Evolutionary conservation across 176 grass and related monocot genomes (phyloP), one percentile per base, ranked within the genome.

Genomic region (Bothriochloa decipiens): DNA sequence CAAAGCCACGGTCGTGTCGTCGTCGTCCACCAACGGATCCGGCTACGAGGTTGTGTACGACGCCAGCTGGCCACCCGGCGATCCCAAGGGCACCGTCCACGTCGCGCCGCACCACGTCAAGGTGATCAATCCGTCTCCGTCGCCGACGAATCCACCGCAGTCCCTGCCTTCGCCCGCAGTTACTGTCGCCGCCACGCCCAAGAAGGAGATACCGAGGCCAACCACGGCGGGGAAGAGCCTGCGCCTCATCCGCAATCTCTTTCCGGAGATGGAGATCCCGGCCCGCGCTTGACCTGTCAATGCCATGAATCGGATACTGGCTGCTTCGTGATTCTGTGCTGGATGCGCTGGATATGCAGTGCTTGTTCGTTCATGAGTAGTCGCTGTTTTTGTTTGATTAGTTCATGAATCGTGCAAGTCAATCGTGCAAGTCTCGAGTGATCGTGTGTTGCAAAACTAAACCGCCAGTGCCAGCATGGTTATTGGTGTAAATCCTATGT

Each of bases 31-130:
- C 4, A 3, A 55, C 1, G 40, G 2, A 1, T 32, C 29, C 29
- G 57, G 81, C 26, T 74, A 74, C 17, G 70, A 65, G 40, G 53
- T 83, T 3, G 7, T 83, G 17, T 83, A 74, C 39, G 28, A 74
- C 6, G 70, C 11, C 3, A 36, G 36, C 11, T 25, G 42, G 18
- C 69, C 81, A 7, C 55, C 2, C 39, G 55, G 8, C 6, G 25
- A 82, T 7, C 68, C 69, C 10, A 23, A n/a, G 37, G 3, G 17
- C 52, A 61, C 68, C 17, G 81, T 74, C 26, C 39, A n/a, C 1
- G 55, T 83, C 7, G 25, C 52, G 16, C 23, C 6, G 6, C 11
- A n/a, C 10, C 66, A 82, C 1, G 81, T 83, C 13, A 73, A 25
- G 63, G 0, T 65, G 23, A 12, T 2, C 23, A 1, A 13, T 10